Base-by-base conservation (phyloP, 495 filamentous ascomycete species). In the Penicillium cinerascens region DNA sequence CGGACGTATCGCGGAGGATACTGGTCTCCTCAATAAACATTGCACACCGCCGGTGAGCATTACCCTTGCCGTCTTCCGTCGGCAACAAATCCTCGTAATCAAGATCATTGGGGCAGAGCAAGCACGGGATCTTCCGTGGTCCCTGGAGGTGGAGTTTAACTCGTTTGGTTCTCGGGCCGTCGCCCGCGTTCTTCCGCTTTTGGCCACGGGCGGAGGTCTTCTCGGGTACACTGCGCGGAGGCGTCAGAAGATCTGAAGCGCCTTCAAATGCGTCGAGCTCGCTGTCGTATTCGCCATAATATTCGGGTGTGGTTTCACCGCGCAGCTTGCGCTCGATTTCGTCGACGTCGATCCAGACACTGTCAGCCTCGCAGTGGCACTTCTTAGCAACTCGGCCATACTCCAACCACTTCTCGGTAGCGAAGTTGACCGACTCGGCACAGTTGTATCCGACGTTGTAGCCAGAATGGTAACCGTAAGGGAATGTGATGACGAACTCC, bases 381-480 rank as follows among this genome's bases (percentile, higher is more conserved):
- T 92, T 96, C 67, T 96, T 95, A n/a, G 93, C 95, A 58, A 96
- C 88, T 51, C 87, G 85, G n/a, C 89, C 93, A 76, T 91, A 96
- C 20, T 93, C 82, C 29, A 99, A 70, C 93, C 93, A 99, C 37
- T 87, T 82, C 55, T 96, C 90, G 10, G 92, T 84, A 16, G 92
- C 93, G 69, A 99, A 99, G 68, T 99, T 99, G 69, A 99, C 93
- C 2, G 93, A 96, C 65, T 99, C 93, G 27, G 93, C 93, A 68
- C 93, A 99, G 67, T 99, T 99, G 70, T 99, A 99, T 11, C 95
- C 93, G 29, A 99, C 72, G 57, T 99, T 99, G 68, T 92, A 99
- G 9, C 93, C 93, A 8, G 93, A 99, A 63, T 99, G 93, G 68
- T 99, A 99, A 21, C 93, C 93, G 55, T 97, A 97, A 0, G 93